Evolutionary conservation across 2,329 filamentous ascomycete species (phyloP).

Genomic region (Fusarium sp.): DNA sequence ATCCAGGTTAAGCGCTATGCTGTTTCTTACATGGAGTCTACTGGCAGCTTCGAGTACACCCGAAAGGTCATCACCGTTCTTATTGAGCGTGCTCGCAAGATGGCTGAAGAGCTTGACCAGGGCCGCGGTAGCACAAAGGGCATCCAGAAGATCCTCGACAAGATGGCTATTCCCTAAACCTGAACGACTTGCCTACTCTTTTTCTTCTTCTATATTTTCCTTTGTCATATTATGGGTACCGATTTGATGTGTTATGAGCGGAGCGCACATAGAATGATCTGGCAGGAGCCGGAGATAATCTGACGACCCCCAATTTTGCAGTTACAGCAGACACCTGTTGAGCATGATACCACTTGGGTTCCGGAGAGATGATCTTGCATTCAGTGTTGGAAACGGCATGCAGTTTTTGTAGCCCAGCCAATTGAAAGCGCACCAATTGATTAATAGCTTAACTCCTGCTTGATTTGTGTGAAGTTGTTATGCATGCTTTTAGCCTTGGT

Average conservation of each 20-base stretch:
- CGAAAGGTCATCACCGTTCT: conserved; percentile 74
- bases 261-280: conserved; percentile 46
- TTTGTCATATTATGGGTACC: conserved; percentile 18
- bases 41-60: conserved; percentile 90
- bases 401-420: conserved; percentile 3
- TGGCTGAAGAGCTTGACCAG: conserved; percentile 74
- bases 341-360: conserved; percentile 37
- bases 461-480: not conserved
- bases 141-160: conserved; percentile 76
- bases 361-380: conserved; percentile 7
- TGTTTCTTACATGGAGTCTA: conserved; percentile 88
- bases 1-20: conserved; percentile 93
- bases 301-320: conserved; percentile 23
- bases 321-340: conserved; percentile 22
- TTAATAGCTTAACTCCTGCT: not conserved
- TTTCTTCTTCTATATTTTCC: conserved; percentile 6
- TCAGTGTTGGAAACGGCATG: conserved; percentile 23
- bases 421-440: not conserved
- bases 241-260: conserved; percentile 42
- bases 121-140: conserved; percentile 67
- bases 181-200: not conserved
- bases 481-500: not conserved
- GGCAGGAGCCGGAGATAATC: conserved; percentile 31
- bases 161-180: conserved; percentile 61
- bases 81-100: conserved; percentile 70